Evolutionary conservation across 2,329 filamentous ascomycete genomes (phyloP), one percentile per base, ranked within the genome.

Genomic region (Aschersonia sp.): DNA sequence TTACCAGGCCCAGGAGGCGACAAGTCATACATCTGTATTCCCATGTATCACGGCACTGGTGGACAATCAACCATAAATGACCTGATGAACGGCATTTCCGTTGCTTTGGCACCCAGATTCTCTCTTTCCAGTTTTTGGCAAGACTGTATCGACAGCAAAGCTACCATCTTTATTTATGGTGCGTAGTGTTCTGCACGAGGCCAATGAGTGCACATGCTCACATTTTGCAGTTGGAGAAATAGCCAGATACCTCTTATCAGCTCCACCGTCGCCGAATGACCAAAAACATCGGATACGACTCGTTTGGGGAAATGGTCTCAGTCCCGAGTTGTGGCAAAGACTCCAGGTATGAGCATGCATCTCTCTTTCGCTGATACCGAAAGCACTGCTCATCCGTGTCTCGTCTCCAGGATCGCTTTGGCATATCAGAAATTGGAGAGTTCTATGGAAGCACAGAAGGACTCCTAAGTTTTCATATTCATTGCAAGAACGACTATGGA

Each of bases 131-230:
- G 45, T 28, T 51, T 51, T 30, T 51, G 49, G 49, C 32, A 46
- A 29, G 49, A 51, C 30, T 51, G 47, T 20, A 46, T 51, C 9
- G 49, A 51, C 31, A 51, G 49, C 38, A 48, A 48, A 38, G 44
- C 49, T 7, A 48, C 49, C 1, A 30, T 48, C 6, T 46, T 51
- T 31, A 31, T 47, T 12, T 51, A 51, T 10, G 49, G 47, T 51
- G 45, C 42, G 42, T 51, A 6, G 45, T 38, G n/a, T 9, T 6
- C 40, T 6, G 10, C 20, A n/a, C 6, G n/a, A 42, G n/a, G 40
- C 20, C 20, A n/a, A 42, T 6, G 40, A 42, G 9, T 10, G 35
- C 35, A 12, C 40, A 42, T 42, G 9, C 20, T 42, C 2, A 28
- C 10, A 31, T 30, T 4, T n/a, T 30, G 9, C 29, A 51, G 49